Evolutionary conservation across 2,329 filamentous ascomycete genomes (phyloP).

Genomic region (Pseudodiploospora longispora): DNA sequence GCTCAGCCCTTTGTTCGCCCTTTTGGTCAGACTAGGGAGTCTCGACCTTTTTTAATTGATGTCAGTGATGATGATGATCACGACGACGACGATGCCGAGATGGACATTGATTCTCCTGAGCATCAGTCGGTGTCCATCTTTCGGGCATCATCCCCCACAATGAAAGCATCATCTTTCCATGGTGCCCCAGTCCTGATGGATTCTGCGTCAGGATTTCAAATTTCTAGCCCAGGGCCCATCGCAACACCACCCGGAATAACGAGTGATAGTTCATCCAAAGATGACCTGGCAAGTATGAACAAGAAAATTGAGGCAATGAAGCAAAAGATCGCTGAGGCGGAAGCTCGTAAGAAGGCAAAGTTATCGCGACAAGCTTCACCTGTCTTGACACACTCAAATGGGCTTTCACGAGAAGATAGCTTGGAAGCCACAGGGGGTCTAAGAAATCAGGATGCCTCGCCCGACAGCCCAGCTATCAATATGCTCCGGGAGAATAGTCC

Average conservation of each 20-base stretch:
- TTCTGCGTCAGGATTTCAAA: constrained; percentile 28
- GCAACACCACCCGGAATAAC: constrained; percentile 29
- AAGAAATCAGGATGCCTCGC: background rate
- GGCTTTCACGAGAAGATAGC: constrained; percentile 18
- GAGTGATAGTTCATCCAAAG: constrained; percentile 25
- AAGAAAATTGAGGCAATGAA: constrained; percentile 55
- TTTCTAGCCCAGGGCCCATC: constrained; percentile 30
- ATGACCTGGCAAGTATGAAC: constrained; percentile 43
- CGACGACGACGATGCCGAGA: constrained; percentile 55
- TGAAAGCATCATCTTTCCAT: constrained; percentile 30
- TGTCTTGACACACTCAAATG: constrained; percentile 17
- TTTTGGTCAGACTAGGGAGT: constrained; percentile 49
- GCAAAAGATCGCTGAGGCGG: constrained; percentile 48
- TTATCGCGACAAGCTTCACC: constrained; percentile 23
- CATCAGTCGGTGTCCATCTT: constrained; percentile 31
- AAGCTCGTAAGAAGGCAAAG: constrained; percentile 44
- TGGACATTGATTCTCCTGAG: constrained; percentile 54
- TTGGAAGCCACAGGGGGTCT: constrained; percentile 10
- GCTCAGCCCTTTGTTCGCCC: constrained; percentile 46
- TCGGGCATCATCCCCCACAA: constrained; percentile 21
- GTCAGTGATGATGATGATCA: constrained; percentile 73
- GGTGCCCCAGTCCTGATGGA: constrained; percentile 38
- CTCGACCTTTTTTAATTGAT: constrained; percentile 68
- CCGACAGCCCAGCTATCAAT: background rate
- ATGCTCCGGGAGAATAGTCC: constrained; percentile 1